phyloP scores from a whole-genome alignment of 1,139 yeast genomes.

The Taiozyma onychis region DNA sequence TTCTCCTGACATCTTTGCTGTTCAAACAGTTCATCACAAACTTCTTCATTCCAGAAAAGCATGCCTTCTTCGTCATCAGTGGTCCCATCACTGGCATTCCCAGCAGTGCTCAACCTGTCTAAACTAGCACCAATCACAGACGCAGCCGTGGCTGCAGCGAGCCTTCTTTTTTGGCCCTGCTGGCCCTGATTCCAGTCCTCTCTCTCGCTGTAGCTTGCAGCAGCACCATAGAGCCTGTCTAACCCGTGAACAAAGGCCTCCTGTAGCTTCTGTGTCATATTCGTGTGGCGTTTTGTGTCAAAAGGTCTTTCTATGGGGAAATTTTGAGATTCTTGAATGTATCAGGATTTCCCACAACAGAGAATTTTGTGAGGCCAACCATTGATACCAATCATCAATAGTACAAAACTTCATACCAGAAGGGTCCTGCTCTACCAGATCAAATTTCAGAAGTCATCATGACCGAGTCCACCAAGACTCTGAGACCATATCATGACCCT shows the following conservation, averaged over 20 bases:
- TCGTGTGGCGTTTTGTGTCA: background rate
- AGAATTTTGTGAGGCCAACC: too few species aligned
- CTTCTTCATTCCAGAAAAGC: slow-evolving; percentile 22
- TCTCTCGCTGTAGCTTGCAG: background rate
- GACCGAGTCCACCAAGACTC: slow-evolving; percentile 3
- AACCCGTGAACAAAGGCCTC: background rate
- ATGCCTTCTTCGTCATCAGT: slow-evolving; percentile 22
- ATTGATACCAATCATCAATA: too few species aligned
- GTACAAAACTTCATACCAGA: too few species aligned
- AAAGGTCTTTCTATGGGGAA: background rate
- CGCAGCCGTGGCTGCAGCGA: slow-evolving; percentile 56
- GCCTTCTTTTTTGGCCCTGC: slow-evolving; percentile 38
- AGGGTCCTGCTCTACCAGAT: too few species aligned
- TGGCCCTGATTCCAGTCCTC: slow-evolving; percentile 1
- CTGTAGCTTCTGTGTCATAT: background rate
- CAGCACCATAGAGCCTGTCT: background rate
- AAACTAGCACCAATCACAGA: slow-evolving; percentile 49
- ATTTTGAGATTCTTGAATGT: background rate
- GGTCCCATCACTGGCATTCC: slow-evolving; percentile 10
- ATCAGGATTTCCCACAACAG: background rate
- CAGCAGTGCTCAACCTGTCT: slow-evolving; percentile 27
- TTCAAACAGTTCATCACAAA: slow-evolving; percentile 4
- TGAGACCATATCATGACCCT: slow-evolving; percentile 70
- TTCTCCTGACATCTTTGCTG: slow-evolving; percentile 10
- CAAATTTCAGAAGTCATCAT: background rate